These are phyloP conservation scores for Anthostomella pinea DNA, from an alignment of 2,329 filamentous ascomycete genomes.

Conservation along the genomic window DNA sequence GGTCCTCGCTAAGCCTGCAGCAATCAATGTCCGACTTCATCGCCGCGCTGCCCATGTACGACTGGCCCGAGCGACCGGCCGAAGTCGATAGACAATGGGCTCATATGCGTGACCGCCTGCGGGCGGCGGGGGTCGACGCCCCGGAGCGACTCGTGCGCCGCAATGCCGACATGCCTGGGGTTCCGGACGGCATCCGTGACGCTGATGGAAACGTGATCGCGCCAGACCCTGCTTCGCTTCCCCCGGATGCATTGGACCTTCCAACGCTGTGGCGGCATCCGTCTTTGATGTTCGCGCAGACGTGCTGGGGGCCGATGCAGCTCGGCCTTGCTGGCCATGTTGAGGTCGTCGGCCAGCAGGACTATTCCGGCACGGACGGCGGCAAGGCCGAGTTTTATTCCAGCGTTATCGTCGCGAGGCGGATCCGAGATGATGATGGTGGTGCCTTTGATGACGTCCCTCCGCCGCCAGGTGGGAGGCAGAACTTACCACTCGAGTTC, in stretches of 20 bases:
- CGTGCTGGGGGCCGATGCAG: conserved; percentile 15
- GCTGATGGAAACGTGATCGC: conserved; percentile 8
- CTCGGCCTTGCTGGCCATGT: conserved; percentile 10
- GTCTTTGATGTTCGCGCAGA: conserved; percentile 8
- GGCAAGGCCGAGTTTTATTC: conserved; percentile 9
- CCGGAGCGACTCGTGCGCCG: conserved; percentile 12
- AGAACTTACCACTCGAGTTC: conserved; percentile 3
- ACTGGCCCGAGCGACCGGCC: conserved; percentile 15
- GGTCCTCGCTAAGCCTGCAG: too few relatives aligned
- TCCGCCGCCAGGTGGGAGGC: conserved; percentile 5
- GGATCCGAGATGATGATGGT: conserved; percentile 1
- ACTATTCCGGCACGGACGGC: conserved; percentile 13
- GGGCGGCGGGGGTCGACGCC: conserved; percentile 8
- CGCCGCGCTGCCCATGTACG: conserved; percentile 16
- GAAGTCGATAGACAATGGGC: conserved; percentile 14
- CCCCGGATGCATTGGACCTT: conserved; percentile 12
- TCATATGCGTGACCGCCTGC: conserved; percentile 8
- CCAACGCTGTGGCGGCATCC: conserved; percentile 14
- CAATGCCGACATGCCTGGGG: conserved; percentile 13
- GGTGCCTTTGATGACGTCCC: too few relatives aligned
- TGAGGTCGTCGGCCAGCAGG: conserved; percentile 11
- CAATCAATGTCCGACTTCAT: conserved; percentile 10
- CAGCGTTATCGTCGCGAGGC: conserved; percentile 12
- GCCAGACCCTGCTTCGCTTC: conserved; percentile 13
- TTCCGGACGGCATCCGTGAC: conserved; percentile 13